A percentile compares a stretch with the other conserved stretches of the same genome.
Conservation (phyloP, 768 basidiomycete genomes). For the Grammothele lineata region DNA sequence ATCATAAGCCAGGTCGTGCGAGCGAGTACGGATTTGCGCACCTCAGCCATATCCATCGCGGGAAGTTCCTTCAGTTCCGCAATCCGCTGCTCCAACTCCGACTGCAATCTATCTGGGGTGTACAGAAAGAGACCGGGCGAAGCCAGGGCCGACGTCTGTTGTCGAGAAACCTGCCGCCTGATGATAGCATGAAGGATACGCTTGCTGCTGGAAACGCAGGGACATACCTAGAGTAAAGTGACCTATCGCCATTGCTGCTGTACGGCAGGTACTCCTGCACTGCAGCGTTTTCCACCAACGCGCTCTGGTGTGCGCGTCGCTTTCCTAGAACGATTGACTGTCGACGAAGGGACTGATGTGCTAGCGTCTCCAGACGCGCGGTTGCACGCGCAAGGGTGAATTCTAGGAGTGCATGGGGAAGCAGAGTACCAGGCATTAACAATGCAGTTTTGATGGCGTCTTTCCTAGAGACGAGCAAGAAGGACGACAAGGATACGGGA, state of each 20-base stretch:
- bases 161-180: neutral
- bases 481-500: neutral
- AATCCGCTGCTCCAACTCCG: conserved; percentile 20
- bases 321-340: neutral
- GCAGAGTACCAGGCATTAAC: conserved; percentile 12
- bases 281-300: neutral
- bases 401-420: conserved; percentile 20
- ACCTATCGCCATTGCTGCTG: neutral
- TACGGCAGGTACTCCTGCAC: neutral
- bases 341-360: neutral
- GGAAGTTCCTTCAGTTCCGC: conserved; percentile 13
- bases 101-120: neutral
- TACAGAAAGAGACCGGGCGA: conserved; percentile 1
- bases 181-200: neutral
- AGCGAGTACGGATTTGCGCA: neutral
- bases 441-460: too few relatives aligned
- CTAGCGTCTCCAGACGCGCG: conserved; percentile 7
- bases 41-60: conserved; percentile 6
- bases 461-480: too few relatives aligned
- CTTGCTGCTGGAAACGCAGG: neutral
- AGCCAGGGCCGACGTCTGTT: neutral
- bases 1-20: too few relatives aligned
- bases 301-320: conserved; percentile 6
- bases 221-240: conserved; percentile 6
- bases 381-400: conserved; percentile 13